Percentiles rank a stretch among this genome's conserved stretches.
Conservation (phyloP, 1,139 yeast genomes). For the Debaryomycetaceae sp. region DNA sequence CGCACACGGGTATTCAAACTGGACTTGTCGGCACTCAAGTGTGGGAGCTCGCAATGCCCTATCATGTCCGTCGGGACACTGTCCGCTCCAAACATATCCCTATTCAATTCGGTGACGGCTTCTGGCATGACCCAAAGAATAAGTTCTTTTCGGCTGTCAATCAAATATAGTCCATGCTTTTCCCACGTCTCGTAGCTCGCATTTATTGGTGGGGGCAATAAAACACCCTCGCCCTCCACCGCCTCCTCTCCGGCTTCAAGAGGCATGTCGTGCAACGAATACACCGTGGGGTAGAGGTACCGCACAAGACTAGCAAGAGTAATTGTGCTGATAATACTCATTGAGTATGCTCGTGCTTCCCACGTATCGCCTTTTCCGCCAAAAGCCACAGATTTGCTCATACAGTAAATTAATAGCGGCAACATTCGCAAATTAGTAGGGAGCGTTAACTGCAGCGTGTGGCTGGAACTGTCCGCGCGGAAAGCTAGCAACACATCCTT, state of each 20-base stretch:
- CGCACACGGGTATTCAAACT: constrained; percentile 76
- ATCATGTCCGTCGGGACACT: constrained; percentile 56
- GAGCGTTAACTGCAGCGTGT: constrained; percentile 77
- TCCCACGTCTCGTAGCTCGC: constrained; percentile 67
- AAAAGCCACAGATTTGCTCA: constrained; percentile 77
- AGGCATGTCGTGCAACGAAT: constrained; percentile 82
- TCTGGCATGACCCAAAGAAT: constrained; percentile 94
- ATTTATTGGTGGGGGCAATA: constrained; percentile 80
- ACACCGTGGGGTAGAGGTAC: constrained; percentile 81
- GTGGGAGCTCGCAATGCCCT: constrained; percentile 84
- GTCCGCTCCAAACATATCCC: constrained; percentile 78
- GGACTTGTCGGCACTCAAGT: constrained; percentile 45
- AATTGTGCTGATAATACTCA: constrained; percentile 70
- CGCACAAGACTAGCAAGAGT: constrained; percentile 75
- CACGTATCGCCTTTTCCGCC: constrained; percentile 83
- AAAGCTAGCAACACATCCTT: constrained; percentile 70
- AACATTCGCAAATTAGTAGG: constrained; percentile 88
- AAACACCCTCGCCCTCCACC: constrained; percentile 30
- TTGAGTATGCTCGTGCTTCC: constrained; percentile 85
- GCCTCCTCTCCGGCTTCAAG: constrained; percentile 73
- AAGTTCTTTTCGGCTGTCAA: constrained; percentile 76
- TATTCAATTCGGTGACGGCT: constrained; percentile 77
- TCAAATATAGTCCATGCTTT: constrained; percentile 78
- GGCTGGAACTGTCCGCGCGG: constrained; percentile 83
- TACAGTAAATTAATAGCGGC: constrained; percentile 73